A percentile compares a stretch with the other conserved stretches of the same genome.
phyloP scores from a whole-genome alignment of 371 early-diverging fungal species.

The Mucor saturninus region DNA sequence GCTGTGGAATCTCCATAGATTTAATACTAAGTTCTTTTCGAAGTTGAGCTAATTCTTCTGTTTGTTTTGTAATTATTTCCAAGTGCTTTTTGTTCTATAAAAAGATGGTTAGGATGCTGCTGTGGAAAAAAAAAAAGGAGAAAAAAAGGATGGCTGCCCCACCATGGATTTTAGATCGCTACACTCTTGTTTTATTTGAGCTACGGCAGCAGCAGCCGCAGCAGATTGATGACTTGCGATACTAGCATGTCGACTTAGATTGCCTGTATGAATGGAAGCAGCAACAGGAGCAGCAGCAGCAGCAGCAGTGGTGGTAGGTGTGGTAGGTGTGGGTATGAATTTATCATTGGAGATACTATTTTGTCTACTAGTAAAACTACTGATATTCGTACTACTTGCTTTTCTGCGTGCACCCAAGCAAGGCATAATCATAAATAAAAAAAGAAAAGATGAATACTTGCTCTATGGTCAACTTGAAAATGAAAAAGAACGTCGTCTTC shows the following conservation, averaged over 20 bases:
- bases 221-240: constrained; percentile 18
- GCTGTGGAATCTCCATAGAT: background rate
- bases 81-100: constrained; percentile 44
- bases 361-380: constrained; percentile 1
- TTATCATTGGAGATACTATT: constrained; percentile 4
- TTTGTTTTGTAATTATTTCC: constrained; percentile 44
- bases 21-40: constrained; percentile 22
- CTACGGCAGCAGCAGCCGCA: constrained; percentile 13
- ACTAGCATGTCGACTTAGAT: constrained; percentile 5
- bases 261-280: background rate
- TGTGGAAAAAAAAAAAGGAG: background rate
- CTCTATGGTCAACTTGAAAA: constrained; percentile 86
- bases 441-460: constrained; percentile 53
- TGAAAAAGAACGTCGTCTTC: constrained; percentile 82
- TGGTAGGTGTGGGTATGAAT: background rate
- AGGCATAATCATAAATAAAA: constrained; percentile 24
- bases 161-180: constrained; percentile 50
- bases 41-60: constrained; percentile 42
- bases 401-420: constrained; percentile 33
- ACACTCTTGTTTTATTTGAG: constrained; percentile 48
- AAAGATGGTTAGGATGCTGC: background rate
- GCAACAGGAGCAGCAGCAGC: no score
- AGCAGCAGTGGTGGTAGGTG: background rate
- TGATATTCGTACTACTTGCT: constrained; percentile 4
- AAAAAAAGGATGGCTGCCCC: background rate